phyloP scores from a whole-genome alignment of 306 rosid genomes.

The Prunus dulcis region DNA sequence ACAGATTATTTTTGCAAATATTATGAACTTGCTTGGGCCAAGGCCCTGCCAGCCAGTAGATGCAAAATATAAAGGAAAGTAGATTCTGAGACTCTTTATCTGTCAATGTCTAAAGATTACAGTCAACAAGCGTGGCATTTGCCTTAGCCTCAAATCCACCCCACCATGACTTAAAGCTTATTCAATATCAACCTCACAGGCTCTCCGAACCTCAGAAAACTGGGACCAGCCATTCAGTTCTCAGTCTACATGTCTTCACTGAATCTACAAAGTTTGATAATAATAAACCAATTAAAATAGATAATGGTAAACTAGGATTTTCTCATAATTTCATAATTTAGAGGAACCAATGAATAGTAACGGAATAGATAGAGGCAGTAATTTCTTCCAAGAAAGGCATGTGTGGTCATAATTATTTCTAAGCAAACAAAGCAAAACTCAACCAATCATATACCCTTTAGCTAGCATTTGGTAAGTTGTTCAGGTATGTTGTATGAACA shows the following conservation, averaged over 20 bases:
- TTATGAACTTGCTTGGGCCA: not conserved
- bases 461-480: not conserved
- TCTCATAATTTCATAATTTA: constrained; percentile 9
- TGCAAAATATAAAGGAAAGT: not conserved
- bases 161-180: not conserved
- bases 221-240: not conserved
- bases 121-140: not conserved
- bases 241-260: not conserved
- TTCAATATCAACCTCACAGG: not conserved
- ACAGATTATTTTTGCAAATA: not conserved
- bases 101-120: not conserved
- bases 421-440: constrained; percentile 6
- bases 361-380: not conserved
- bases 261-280: not conserved
- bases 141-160: not conserved
- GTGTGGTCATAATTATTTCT: constrained; percentile 27
- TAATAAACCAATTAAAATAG: not conserved
- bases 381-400: not conserved
- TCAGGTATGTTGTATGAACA: not conserved
- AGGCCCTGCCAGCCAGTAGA: not conserved
- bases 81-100: not conserved
- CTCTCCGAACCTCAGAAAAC: not conserved
- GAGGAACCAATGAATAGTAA: constrained; percentile 2
- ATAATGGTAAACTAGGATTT: not conserved
- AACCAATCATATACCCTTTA: constrained; percentile 11